These are phyloP conservation scores for Solanum infundibuliforme DNA, from an alignment of 257 asterid species.

Conservation along the genomic window DNA sequence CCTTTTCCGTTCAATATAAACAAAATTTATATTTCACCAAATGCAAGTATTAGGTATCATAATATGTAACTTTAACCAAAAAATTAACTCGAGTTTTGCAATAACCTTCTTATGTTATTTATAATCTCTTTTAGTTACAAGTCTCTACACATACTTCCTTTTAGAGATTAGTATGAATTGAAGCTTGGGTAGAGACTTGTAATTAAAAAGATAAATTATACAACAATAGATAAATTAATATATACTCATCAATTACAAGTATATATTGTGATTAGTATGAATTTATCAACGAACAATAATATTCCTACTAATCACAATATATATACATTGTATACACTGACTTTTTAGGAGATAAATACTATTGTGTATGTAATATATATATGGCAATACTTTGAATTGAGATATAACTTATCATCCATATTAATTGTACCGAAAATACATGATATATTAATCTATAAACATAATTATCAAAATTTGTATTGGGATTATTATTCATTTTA, in stretches of 20 bases:
- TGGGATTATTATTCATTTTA: not conserved
- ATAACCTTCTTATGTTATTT: not conserved
- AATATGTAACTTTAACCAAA: not conserved
- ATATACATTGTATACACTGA: not conserved
- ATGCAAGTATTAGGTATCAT: not conserved
- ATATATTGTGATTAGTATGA: not conserved
- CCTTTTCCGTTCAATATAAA: not conserved
- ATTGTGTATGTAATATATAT: too few relatives aligned
- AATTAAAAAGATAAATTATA: too few relatives aligned
- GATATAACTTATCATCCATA: not conserved
- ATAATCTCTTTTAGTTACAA: not conserved
- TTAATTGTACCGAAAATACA: not conserved
- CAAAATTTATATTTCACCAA: not conserved
- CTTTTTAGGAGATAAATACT: not conserved
- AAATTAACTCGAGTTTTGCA: not conserved
- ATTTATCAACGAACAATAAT: too few relatives aligned
- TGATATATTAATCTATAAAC: too few relatives aligned
- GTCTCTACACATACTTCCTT: not conserved
- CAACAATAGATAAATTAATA: too few relatives aligned
- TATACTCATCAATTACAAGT: not conserved
- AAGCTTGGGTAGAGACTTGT: too few relatives aligned
- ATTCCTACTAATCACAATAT: not conserved
- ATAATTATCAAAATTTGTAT: not conserved
- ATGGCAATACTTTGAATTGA: not conserved
- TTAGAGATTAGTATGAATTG: not conserved